These are phyloP conservation scores for Ophiostoma perfectum DNA, from an alignment of 2,329 filamentous ascomycete species.

Conservation along the genomic window DNA sequence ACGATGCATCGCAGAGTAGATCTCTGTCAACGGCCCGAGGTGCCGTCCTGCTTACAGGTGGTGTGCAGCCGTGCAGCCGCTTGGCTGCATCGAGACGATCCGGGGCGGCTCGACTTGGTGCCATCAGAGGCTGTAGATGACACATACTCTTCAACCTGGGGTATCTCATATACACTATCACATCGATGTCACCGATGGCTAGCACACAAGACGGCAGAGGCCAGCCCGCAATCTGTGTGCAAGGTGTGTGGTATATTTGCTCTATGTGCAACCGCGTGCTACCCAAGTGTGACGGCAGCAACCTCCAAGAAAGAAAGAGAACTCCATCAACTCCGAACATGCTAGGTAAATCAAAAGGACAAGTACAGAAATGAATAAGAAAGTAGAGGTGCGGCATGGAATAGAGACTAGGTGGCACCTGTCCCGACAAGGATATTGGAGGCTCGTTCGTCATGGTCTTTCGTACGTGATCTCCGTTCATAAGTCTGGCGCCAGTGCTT, in stretches of 20 bases:
- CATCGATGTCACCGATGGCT: too few relatives aligned
- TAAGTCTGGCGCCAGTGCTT: neutral
- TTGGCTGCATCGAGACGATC: slow-evolving; percentile 1
- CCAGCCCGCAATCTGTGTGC: neutral
- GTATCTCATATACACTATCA: neutral
- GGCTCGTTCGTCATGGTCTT: neutral
- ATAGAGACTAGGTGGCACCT: too few relatives aligned
- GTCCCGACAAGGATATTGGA: neutral
- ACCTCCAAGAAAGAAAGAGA: neutral
- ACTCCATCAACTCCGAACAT: neutral
- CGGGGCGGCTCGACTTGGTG: neutral
- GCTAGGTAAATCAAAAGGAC: neutral
- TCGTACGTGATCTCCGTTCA: neutral
- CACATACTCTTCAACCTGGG: neutral
- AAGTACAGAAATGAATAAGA: neutral
- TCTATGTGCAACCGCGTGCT: neutral
- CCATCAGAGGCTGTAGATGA: neutral
- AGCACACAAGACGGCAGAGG: neutral
- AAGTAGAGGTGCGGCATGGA: neutral
- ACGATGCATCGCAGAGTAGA: neutral
- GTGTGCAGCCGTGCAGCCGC: neutral
- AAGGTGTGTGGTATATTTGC: neutral
- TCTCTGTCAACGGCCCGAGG: neutral
- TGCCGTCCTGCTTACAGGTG: neutral
- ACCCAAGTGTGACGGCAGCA: neutral